phyloP scores from a whole-genome alignment of 306 rosid genomes.

The Prunus fruticosa region DNA sequence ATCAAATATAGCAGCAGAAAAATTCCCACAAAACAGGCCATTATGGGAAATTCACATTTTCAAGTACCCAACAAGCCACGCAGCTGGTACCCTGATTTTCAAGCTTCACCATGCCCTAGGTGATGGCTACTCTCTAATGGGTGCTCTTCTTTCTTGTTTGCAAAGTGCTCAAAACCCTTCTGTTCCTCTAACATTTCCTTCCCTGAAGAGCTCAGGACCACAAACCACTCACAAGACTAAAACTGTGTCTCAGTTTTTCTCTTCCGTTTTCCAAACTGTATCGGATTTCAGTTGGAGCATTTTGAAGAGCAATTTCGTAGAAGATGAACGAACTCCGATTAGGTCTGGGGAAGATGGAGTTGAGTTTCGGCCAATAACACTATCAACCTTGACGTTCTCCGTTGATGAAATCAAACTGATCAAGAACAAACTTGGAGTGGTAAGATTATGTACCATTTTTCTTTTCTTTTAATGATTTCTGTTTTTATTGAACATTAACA shows the following conservation, averaged over 20 bases:
- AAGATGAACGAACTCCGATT: constrained; percentile 54
- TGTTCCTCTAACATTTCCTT: constrained; percentile 57
- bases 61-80: constrained; percentile 32
- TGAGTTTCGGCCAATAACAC: constrained; percentile 29
- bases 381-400: constrained; percentile 35
- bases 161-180: constrained; percentile 48
- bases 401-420: constrained; percentile 45
- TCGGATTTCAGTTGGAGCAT: constrained; percentile 43
- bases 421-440: constrained; percentile 45
- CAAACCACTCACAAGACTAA: neutral
- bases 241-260: constrained; percentile 13
- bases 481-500: no score
- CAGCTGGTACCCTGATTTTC: constrained; percentile 35
- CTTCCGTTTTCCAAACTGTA: constrained; percentile 27
- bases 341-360: constrained; percentile 31
- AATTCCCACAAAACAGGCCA: neutral
- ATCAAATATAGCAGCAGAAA: neutral
- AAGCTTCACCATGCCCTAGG: constrained; percentile 67
- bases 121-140: constrained; percentile 61
- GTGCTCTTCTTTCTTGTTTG: constrained; percentile 56
- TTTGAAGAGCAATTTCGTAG: constrained; percentile 27
- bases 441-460: constrained; percentile 6
- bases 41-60: neutral
- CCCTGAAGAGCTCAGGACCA: neutral
- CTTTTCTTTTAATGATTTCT: no score